A percentile compares a stretch with the other conserved stretches of the same genome.
Evolutionary conservation across 2,329 filamentous ascomycete genomes (phyloP).

Genomic region (Nemania bipapillata): DNA sequence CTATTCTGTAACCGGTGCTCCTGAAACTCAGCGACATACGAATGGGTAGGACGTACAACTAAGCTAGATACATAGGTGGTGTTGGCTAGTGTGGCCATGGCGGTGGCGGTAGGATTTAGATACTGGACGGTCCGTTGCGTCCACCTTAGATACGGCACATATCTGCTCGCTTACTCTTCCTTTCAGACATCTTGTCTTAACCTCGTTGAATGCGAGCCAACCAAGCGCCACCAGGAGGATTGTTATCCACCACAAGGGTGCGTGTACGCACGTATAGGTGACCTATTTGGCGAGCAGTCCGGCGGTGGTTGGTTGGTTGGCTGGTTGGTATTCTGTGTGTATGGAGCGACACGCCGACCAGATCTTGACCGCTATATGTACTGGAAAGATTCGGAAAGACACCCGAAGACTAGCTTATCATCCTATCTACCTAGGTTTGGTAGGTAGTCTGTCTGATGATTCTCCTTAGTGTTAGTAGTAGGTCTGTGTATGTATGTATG

Average conservation of each 20-base stretch:
- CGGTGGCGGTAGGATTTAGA: constrained; percentile 31
- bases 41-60: background rate
- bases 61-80: background rate
- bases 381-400: constrained; percentile 9
- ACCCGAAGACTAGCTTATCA: constrained; percentile 4
- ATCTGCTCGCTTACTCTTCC: constrained; percentile 23
- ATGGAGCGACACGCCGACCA: constrained; percentile 10
- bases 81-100: constrained; percentile 1
- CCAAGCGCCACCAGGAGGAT: constrained; percentile 9
- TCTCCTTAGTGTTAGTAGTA: too few relatives aligned
- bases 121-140: constrained; percentile 34
- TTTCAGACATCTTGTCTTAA: constrained; percentile 8
- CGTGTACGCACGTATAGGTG: background rate
- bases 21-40: constrained; percentile 9
- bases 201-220: constrained; percentile 17
- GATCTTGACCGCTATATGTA: constrained; percentile 31
- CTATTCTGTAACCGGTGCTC: background rate
- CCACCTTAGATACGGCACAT: constrained; percentile 3
- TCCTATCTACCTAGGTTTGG: background rate
- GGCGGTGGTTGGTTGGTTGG: constrained; percentile 25
- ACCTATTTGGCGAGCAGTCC: constrained; percentile 3
- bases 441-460: too few relatives aligned
- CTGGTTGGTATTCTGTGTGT: too few relatives aligned
- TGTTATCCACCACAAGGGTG: constrained; percentile 24
- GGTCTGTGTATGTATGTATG: background rate